phyloP scores from a whole-genome alignment of 148 eudicot genomes.

The Vaccinium macrocarpon region DNA sequence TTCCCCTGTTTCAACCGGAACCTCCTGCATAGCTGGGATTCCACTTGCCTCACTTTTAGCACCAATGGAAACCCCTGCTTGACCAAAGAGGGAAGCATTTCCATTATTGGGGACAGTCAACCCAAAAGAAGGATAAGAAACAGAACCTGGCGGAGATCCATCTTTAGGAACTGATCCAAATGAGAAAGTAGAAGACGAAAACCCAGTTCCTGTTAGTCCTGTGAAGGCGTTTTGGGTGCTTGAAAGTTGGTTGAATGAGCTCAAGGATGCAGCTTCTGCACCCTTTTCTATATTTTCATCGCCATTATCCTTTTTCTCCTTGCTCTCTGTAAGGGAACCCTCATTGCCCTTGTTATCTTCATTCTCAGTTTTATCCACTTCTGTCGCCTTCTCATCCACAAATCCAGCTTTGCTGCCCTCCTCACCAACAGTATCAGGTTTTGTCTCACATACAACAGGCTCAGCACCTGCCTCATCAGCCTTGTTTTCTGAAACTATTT shows the following conservation, averaged over 20 bases:
- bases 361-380: conserved; percentile 31
- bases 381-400: conserved; percentile 24
- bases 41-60: conserved; percentile 49
- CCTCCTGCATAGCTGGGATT: conserved; percentile 61
- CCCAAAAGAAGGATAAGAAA: conserved; percentile 34
- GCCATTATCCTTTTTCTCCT: conserved; percentile 32
- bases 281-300: conserved; percentile 29
- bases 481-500: conserved; percentile 34
- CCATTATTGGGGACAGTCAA: conserved; percentile 55
- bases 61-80: conserved; percentile 38
- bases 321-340: conserved; percentile 19
- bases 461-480: conserved; percentile 23
- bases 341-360: conserved; percentile 29
- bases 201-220: conserved; percentile 77
- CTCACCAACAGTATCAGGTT: conserved; percentile 21
- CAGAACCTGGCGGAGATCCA: conserved; percentile 39
- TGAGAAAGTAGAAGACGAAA: conserved; percentile 69
- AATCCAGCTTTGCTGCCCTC: conserved; percentile 18
- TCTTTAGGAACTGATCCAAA: conserved; percentile 64
- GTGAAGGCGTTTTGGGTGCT: conserved; percentile 90
- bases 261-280: conserved; percentile 41
- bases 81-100: conserved; percentile 55
- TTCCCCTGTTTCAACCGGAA: conserved; percentile 82
- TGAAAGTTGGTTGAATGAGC: conserved; percentile 84
- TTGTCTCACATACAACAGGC: conserved; percentile 25